Percentiles rank a stretch among this genome's conserved stretches.
Conservation (phyloP, 768 basidiomycete species). For the Psilocybe subaeruginosa region DNA sequence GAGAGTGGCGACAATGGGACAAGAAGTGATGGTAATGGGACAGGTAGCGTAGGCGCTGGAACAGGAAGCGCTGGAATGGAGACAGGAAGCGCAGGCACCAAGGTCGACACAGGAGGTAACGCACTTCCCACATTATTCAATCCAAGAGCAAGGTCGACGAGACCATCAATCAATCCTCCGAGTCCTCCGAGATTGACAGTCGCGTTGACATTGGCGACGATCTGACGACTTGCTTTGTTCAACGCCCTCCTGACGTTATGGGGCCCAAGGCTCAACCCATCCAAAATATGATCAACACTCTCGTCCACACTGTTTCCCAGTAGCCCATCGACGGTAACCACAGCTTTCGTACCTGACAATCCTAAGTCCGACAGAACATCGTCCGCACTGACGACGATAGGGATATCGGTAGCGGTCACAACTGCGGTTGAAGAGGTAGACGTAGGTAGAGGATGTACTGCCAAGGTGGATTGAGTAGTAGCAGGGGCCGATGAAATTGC, state of each 20-base stretch:
- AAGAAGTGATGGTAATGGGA: not conserved
- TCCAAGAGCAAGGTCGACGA: conserved; percentile 19
- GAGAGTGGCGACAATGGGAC: not conserved
- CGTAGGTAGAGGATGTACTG: not conserved
- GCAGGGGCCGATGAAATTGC: not conserved
- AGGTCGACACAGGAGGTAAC: not conserved
- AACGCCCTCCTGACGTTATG: not conserved
- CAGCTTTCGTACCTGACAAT: conserved; percentile 16
- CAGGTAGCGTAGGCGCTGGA: not conserved
- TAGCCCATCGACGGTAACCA: conserved; percentile 23
- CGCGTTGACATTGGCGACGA: conserved; percentile 4
- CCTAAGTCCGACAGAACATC: conserved; percentile 24
- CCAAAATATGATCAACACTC: conserved; percentile 23
- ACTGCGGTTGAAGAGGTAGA: not conserved
- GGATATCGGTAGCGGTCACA: conserved; percentile 10
- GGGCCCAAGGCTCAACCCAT: conserved; percentile 26
- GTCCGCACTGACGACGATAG: conserved; percentile 27
- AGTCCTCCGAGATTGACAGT: conserved; percentile 2
- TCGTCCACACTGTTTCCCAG: conserved; percentile 19
- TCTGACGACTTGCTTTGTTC: conserved; percentile 3
- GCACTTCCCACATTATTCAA: conserved; percentile 7
- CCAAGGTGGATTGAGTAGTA: not conserved
- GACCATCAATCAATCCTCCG: conserved; percentile 6
- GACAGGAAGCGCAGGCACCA: not conserved
- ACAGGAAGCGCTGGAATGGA: not conserved